These are phyloP conservation scores for Neofusicoccum parvum DNA, from an alignment of 2,329 filamentous ascomycete species.

Conservation along the genomic window DNA sequence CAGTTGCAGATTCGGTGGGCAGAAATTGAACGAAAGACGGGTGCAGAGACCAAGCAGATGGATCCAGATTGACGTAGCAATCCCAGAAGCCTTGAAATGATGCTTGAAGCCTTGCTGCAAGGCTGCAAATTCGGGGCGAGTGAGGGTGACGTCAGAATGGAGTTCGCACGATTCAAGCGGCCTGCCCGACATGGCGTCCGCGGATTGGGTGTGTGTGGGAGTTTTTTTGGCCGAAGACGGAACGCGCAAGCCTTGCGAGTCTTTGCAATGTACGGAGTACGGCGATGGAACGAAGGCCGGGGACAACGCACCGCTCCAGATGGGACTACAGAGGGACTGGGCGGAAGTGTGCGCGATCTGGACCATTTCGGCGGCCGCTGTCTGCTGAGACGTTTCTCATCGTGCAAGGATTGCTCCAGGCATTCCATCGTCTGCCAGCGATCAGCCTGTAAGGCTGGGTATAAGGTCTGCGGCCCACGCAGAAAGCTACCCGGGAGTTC, in stretches of 20 bases:
- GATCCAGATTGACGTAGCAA: neutral
- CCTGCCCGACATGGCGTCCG: neutral
- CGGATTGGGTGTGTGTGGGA: neutral
- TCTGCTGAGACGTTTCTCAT: neutral
- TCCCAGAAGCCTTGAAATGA: neutral
- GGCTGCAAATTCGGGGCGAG: neutral
- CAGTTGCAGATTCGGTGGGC: neutral
- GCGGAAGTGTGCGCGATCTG: neutral
- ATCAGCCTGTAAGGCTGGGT: neutral
- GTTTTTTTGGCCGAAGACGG: neutral
- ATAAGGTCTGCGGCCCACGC: neutral
- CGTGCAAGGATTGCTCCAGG: neutral
- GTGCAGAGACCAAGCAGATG: neutral
- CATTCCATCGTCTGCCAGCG: neutral
- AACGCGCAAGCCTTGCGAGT: too few relatives aligned
- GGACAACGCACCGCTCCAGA: too few relatives aligned
- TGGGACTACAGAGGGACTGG: neutral
- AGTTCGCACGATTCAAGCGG: neutral
- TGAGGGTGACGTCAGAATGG: slow-evolving; percentile 1
- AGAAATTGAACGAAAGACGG: neutral
- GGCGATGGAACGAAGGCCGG: neutral
- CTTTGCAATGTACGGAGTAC: neutral
- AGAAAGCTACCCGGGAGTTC: neutral
- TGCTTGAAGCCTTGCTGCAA: neutral
- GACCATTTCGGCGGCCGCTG: too few relatives aligned